Evolutionary conservation across 2,329 filamentous ascomycete species (phyloP).

Genomic region (Polytolypa hystricis): DNA sequence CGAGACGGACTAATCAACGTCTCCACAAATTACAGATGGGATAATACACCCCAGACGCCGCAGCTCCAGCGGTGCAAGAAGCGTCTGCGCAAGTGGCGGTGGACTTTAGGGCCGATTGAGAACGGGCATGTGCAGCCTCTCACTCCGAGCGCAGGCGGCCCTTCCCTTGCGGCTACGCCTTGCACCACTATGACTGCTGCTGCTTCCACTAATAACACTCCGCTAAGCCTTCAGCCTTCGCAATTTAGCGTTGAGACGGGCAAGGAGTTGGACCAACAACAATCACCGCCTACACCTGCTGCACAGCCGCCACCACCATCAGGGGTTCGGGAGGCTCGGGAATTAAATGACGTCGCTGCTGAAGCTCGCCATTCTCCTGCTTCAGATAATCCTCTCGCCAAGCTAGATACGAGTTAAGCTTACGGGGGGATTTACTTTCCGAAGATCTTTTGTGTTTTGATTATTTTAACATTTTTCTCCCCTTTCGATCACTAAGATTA

Average conservation of each 20-base stretch:
- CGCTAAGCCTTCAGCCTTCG: too few relatives aligned
- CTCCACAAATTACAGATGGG: slow-evolving; percentile 22
- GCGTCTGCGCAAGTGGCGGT: slow-evolving; percentile 44
- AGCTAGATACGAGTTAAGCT: too few relatives aligned
- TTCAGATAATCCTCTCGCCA: too few relatives aligned
- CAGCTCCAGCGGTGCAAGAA: slow-evolving; percentile 44
- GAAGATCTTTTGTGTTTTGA: background rate
- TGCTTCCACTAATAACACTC: background rate
- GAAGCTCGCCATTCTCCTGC: too few relatives aligned
- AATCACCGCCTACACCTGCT: too few relatives aligned
- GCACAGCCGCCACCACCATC: too few relatives aligned
- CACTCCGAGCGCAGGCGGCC: background rate
- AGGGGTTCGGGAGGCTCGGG: too few relatives aligned
- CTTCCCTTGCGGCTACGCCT: background rate
- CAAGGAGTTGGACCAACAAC: too few relatives aligned
- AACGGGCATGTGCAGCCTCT: slow-evolving; percentile 9
- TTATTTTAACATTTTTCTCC: background rate
- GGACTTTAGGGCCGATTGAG: slow-evolving; percentile 42
- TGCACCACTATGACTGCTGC: background rate
- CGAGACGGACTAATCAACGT: slow-evolving; percentile 28
- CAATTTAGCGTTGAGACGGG: too few relatives aligned
- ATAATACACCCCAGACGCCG: slow-evolving; percentile 41
- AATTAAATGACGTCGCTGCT: too few relatives aligned
- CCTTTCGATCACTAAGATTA: background rate
- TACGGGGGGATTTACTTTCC: too few relatives aligned